Base-by-base conservation (phyloP, 805 yeast genomes). In the Starmerella bacillaris region DNA sequence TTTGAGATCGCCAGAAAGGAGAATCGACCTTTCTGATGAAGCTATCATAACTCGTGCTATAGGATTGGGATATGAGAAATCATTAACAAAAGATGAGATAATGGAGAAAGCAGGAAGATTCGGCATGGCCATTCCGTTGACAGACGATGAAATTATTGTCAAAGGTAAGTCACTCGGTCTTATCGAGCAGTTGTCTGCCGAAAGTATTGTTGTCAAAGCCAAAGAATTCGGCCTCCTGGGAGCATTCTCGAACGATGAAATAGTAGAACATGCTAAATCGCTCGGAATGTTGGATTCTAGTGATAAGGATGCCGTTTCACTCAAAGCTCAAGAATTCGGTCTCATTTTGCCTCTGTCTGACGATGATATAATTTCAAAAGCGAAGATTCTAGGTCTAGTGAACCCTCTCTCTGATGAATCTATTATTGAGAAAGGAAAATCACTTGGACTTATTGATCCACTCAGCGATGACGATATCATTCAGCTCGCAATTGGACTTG, bases 131-230 rank as follows among this genome's bases (percentile, higher is more conserved):
- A 38, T 34, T 15, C 33, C 36, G 5, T 14, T n/a, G 30, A 14
- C 18, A 15, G 27, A 31, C 5, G 30, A 22, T 9, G 33, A 34
- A 16, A 21, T 29, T 12, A 11, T n/a, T 6, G 16, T 11, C 3
- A 15, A 15, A 18, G 38, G 35, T 3, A 16, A 30, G 49, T 92
- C 83, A 2, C 60, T 75, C 44, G 64, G 68, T 47, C 56, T 80
- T 38, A 92, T 89, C 1, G 53, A 65, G 4, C 41, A 38, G 8
- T 28, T 21, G 5, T 14, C 30, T 7, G 33, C 31, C 5, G 34
- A 26, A 7, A 31, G 33, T 5, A 27, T 36, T 18, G 29, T 14
- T 4, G 12, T 22, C 3, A 17, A 24, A 17, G 37, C 34, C 4
- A 22, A 15, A 18, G 14, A n/a, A n/a, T n/a, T 27, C 9, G 30